Base-by-base conservation (phyloP, 805 yeast genomes). In the Suhomyces pyralidae region DNA sequence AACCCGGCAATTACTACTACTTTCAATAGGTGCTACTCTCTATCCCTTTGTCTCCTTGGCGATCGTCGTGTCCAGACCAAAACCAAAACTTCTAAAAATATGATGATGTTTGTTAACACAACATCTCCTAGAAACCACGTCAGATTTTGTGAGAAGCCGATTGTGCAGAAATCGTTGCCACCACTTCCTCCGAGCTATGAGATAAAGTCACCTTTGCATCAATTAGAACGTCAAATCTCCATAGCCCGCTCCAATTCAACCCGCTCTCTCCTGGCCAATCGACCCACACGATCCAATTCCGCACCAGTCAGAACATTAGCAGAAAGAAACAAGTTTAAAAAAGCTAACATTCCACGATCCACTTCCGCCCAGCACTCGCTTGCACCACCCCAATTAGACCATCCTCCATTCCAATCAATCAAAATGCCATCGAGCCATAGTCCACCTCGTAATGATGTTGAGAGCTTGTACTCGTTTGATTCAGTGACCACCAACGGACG, bases 401-500 rank as follows among this genome's bases (percentile, higher is more conserved):
- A 15, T 14, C 50, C 45, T 5, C 17, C 26, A 12, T 14, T 28
- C 28, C 26, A 25, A 14, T 14, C 38, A 10, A 15, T 6, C 36
- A 22, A 36, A 36, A 40, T 40, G 44, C n/a, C 25, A 15, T 20
- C 51, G 6, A 42, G 9, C 22, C 45, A 45, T 3, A 45, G 40
- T 26, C 38, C 32, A 1, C 30, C 40, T 22, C 34, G 34, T 17
- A 47, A 55, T 34, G 78, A 73, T 55, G 58, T 65, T 28, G 73
- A 66, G 26, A 73, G 78, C 52, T 58, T 76, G n/a, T 74, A 73
- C 55, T 71, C 78, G 10, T 76, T 74, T 50, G 79, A 75, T 42
- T 73, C 78, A 5, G 77, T 74, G 7, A 67, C 74, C 44, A 75
- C 79, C 28, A 73, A 64, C 55, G 78, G 78, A 5, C 55, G 79